Base-by-base conservation (phyloP, 352 stramenopile species). In the Sclerospora graminicola region DNA sequence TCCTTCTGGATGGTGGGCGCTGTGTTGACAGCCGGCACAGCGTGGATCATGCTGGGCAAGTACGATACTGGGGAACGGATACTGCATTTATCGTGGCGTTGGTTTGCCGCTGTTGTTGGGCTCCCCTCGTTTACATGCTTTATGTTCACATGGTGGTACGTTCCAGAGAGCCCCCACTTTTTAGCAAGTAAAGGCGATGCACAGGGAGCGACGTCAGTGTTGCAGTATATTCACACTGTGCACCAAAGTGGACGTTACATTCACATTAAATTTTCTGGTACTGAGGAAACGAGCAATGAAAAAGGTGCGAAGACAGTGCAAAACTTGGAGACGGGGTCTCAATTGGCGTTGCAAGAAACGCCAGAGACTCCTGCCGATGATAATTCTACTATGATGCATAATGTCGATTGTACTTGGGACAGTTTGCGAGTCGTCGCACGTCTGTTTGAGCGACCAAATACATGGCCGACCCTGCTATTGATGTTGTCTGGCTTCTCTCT, bases 1-100 rank as follows among this genome's bases (percentile, higher is more conserved):
- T 88, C 71, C 4, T 95, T 95, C 60, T 96, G 86, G 86, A 95
- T 95, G 81, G 54, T 95, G 9, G 86, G 86, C 5, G 81, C 80
- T 1, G 69, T 95, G 27, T 44, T 83, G 43, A 91, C 85, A 0
- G 83, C 80, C 6, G 75, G 60, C 13, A 80, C 73, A 2, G 84
- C 83, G 16, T 95, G 84, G 84, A 43, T 95, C 24, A 85, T 95
- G 67, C 56, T 89, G 20, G 74, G 72, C 44, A 89, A 86, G 30
- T 63, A 73, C 45, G 58, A 32, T 18, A 55, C 60, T 30, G 74
- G 75, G 1, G 45, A 81, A 24, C 69, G 67, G 36, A 86, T 89
- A 38, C 43, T 87, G 28, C 52, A 84, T 8, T 57, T 88, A 14
- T 83, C 67, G 19, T 95, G 84, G 84, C 69, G 83, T 8, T 82